A percentile compares a stretch with the other conserved stretches of the same genome.
Evolutionary conservation across 305 asterid genomes (phyloP).

Genomic region (Plantago coronopus): DNA sequence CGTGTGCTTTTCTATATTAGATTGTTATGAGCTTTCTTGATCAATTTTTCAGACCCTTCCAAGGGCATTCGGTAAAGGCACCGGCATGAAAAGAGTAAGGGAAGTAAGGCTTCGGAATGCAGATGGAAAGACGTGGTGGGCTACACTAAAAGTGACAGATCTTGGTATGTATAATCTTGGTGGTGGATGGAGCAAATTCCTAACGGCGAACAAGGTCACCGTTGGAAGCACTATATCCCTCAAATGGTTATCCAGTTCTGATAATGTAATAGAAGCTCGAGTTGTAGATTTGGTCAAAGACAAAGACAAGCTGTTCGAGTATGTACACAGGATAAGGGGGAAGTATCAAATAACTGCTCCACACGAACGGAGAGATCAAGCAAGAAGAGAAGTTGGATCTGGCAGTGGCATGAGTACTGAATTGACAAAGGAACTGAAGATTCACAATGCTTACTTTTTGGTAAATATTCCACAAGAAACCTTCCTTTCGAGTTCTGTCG

Average conservation of each 20-base stretch:
- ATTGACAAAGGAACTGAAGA: too few species aligned
- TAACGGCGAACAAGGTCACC: conserved; percentile 5
- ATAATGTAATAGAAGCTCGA: not conserved
- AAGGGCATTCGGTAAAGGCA: not conserved
- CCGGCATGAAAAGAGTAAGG: not conserved
- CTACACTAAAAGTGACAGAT: not conserved
- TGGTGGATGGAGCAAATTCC: conserved; percentile 9
- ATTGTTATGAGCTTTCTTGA: not conserved
- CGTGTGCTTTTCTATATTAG: not conserved
- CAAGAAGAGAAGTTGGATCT: too few species aligned
- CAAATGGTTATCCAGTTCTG: not conserved
- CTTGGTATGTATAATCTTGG: not conserved
- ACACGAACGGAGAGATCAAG: not conserved
- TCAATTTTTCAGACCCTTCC: not conserved
- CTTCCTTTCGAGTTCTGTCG: too few species aligned
- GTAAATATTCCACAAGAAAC: too few species aligned
- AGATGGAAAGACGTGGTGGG: not conserved
- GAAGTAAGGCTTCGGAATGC: not conserved
- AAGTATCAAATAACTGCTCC: not conserved
- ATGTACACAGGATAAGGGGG: not conserved
- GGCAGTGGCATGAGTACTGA: too few species aligned
- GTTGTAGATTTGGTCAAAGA: not conserved
- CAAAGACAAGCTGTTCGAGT: not conserved
- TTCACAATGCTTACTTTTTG: too few species aligned
- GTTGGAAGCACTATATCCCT: not conserved